Evolutionary conservation across 2,329 filamentous ascomycete species (phyloP), one percentile per base, ranked within the genome.

Genomic region (Chrysoporthe deuterocubensis): DNA sequence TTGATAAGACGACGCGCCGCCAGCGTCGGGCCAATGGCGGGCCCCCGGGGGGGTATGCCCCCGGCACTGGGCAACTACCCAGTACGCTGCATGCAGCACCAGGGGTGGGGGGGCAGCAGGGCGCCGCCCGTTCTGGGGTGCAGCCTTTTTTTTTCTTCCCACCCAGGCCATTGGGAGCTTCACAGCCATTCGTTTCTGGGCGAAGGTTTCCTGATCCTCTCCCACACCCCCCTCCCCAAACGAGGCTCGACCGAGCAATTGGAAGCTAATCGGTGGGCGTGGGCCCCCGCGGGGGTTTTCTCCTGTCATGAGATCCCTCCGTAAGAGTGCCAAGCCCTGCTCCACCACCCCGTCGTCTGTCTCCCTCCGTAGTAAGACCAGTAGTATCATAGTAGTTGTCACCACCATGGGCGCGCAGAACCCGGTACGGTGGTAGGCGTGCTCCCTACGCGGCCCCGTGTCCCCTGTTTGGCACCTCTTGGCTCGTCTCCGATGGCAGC

Each of bases 1-100:
- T 48, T 67, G 64, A 67, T 69, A 69, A 67, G 67, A 69, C 64
- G 67, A 64, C 14, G 60, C 67, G 60, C 61, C 56, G 59, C 32
- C 11, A 56, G 21, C n/a, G 34, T 66, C 60, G 48, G 56, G 16
- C 65, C 64, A 67, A 64, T 69, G 37, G 37, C 60, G 67, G 56
- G 56, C 54, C 50, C 32, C 57, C 61, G 61, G 56, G 61, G 61
- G 56, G 26, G 26, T 2, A 26, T 26, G 26, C 26, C 26, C 26
- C 26, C 26, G 26, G 26, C 26, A 26, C 26, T 26, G 26, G 26
- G 26, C 26, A 26, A 26, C 26, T 26, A 26, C 61, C 40, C 58
- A 43, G 57, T 56, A 61, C 37, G n/a, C n/a, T 60, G 64, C 64
- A 52, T 63, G 48, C 61, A 63, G 48, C 43, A 63, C 26, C 26